Evolutionary conservation across 306 rosid species (phyloP).

Genomic region (Corylus americana): DNA sequence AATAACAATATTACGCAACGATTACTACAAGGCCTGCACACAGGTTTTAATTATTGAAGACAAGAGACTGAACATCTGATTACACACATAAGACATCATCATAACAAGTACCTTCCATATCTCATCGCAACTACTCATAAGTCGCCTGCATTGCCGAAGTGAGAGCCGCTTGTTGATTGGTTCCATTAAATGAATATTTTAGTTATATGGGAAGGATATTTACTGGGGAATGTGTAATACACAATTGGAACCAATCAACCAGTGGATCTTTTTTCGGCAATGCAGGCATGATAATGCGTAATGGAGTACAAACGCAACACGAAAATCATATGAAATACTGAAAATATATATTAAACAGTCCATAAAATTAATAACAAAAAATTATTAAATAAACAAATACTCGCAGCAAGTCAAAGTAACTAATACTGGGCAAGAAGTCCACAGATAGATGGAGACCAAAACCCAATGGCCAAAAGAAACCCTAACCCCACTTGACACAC

Average conservation of each 20-base stretch:
- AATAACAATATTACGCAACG: background rate
- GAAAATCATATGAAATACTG: background rate
- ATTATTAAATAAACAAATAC: background rate
- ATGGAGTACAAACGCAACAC: background rate
- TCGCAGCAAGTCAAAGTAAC: background rate
- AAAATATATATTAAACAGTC: background rate
- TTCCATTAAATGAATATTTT: too few relatives aligned
- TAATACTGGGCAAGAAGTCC: background rate
- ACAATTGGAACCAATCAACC: too few relatives aligned
- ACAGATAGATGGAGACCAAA: background rate
- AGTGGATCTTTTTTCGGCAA: background rate
- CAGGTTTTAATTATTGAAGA: background rate
- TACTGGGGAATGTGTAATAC: too few relatives aligned
- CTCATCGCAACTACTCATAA: too few relatives aligned
- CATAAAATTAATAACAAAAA: background rate
- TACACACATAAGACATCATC: background rate
- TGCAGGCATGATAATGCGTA: background rate
- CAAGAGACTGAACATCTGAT: background rate
- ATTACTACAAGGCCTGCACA: background rate
- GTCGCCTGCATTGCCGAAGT: too few relatives aligned
- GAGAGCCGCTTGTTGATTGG: too few relatives aligned
- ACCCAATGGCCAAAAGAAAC: background rate
- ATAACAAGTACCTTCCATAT: background rate
- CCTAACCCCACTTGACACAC: background rate
- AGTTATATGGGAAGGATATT: too few relatives aligned